These are phyloP conservation scores for Melanogaster broomeanus DNA, from an alignment of 768 basidiomycete genomes.

Conservation along the genomic window DNA sequence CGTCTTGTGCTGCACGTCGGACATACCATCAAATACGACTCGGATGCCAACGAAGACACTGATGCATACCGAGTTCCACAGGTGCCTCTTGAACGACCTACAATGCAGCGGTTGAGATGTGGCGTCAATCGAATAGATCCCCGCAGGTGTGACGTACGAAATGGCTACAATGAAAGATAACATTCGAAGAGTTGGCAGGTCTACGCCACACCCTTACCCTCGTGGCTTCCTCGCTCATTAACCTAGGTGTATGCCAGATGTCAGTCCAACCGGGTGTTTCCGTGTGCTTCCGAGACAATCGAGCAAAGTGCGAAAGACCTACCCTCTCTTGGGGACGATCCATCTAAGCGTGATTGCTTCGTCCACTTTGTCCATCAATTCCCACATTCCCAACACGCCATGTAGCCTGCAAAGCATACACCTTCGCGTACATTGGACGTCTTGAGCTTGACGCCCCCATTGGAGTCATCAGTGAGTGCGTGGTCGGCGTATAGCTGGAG, in stretches of 20 bases:
- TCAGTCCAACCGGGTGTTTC: background rate
- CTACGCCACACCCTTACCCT: slow-evolving; percentile 30
- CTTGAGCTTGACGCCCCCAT: slow-evolving; percentile 57
- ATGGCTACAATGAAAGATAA: slow-evolving; percentile 30
- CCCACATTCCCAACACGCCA: slow-evolving; percentile 27
- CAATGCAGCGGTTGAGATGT: background rate
- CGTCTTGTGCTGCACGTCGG: slow-evolving; percentile 19
- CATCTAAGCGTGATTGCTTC: slow-evolving; percentile 28
- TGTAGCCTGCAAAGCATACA: slow-evolving; percentile 53
- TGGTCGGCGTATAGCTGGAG: slow-evolving; percentile 62
- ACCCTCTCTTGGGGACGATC: slow-evolving; percentile 28
- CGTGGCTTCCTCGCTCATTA: slow-evolving; percentile 11
- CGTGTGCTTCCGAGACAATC: background rate
- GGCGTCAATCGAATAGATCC: too few relatives aligned
- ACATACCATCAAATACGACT: background rate
- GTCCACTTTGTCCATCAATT: slow-evolving; percentile 27
- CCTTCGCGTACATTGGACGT: slow-evolving; percentile 69
- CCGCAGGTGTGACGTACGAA: slow-evolving; percentile 22
- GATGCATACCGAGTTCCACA: slow-evolving; percentile 28
- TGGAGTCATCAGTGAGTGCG: slow-evolving; percentile 41
- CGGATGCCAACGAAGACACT: background rate
- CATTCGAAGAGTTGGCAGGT: slow-evolving; percentile 30
- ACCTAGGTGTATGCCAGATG: slow-evolving; percentile 10
- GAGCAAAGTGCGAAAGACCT: background rate
- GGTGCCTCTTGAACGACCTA: slow-evolving; percentile 33